A percentile compares a stretch with the other conserved stretches of the same genome.
Conservation (phyloP, 805 yeast species). For the Candida loeiensis region DNA sequence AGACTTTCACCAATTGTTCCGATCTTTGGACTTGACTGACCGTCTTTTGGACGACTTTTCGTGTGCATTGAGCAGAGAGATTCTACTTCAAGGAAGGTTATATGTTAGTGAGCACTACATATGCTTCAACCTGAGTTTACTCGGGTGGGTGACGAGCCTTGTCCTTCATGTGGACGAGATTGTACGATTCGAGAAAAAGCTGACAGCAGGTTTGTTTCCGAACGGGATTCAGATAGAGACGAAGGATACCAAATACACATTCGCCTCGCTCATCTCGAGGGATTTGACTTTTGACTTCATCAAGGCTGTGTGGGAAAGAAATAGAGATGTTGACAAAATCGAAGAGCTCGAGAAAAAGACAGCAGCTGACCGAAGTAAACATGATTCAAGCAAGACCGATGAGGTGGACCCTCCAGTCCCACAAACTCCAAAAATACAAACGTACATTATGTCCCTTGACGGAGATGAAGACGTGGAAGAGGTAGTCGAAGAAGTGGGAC, state of each 20-base stretch:
- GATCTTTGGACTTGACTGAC: constrained; percentile 49
- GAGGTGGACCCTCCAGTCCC: constrained; percentile 11
- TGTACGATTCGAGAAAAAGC: constrained; percentile 58
- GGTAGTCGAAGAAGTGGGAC: constrained; percentile 2
- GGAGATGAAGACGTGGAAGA: constrained; percentile 18
- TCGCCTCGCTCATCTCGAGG: constrained; percentile 63
- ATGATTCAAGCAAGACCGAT: neutral
- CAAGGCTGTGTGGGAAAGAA: constrained; percentile 55
- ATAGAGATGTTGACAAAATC: neutral
- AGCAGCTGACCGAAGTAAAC: constrained; percentile 1
- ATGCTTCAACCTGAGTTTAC: constrained; percentile 62
- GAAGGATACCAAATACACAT: constrained; percentile 55
- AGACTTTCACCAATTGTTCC: constrained; percentile 59
- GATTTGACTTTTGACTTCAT: constrained; percentile 52
- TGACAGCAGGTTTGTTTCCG: constrained; percentile 66
- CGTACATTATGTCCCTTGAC: constrained; percentile 18
- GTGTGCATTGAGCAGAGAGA: constrained; percentile 65
- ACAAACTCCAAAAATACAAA: constrained; percentile 13
- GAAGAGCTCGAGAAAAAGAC: constrained; percentile 1
- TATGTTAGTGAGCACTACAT: constrained; percentile 54
- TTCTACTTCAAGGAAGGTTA: constrained; percentile 63
- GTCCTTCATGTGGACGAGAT: constrained; percentile 59
- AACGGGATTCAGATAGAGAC: constrained; percentile 66
- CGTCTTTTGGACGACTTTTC: constrained; percentile 56
- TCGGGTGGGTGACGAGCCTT: constrained; percentile 63